Base-by-base conservation (phyloP, 148 eudicot genomes). In the Dianthus caryophyllus region DNA sequence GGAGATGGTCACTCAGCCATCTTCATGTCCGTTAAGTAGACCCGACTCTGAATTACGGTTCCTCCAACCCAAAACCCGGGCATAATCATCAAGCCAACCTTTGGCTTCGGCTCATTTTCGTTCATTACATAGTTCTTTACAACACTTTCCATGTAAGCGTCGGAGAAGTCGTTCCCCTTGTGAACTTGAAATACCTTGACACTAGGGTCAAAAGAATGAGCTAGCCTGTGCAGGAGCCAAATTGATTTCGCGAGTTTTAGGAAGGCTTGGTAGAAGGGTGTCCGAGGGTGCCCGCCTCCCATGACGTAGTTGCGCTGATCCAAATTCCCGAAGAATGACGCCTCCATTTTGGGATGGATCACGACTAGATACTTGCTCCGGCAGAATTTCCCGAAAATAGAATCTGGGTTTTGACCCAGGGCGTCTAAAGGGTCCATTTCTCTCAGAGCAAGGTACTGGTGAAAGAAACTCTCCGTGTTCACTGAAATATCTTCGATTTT, bases 261-360 rank as follows among this genome's bases (percentile, higher is more conserved):
- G 64, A 93, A 89, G 24, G 90, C 96, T 65, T 81, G 96, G 80
- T 94, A 94, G 73, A 94, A 88, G 21, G 95, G 90, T 15, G 97
- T 90, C 69, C 98, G 84, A 43, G 97, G 98, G 75, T 94, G 98
- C 27, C 98, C 98, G 12, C 98, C 96, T 5, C 96, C 96, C 82
- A 78, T 74, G 12, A 90, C 77, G 64, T 83, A 84, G 81, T 90
- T 88, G 67, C 92, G 75, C 58, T 94, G 98, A 79, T 94, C 98
- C 71, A 94, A 77, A 71, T 88, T 94, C 38, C 96, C 92, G 29
- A 94, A 94, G 71, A 94, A 94, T 1, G 98, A 85, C 44, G 92
- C 83, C 76, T 94, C 98, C 97, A 90, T 94, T 72, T 90, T 94
- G 4, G 94, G 88, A 61, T 94, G 98, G 49, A 86, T 83, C 49